These are phyloP conservation scores for Aspergillus tamarii DNA, from an alignment of 2,329 filamentous ascomycete species.

Conservation along the genomic window DNA sequence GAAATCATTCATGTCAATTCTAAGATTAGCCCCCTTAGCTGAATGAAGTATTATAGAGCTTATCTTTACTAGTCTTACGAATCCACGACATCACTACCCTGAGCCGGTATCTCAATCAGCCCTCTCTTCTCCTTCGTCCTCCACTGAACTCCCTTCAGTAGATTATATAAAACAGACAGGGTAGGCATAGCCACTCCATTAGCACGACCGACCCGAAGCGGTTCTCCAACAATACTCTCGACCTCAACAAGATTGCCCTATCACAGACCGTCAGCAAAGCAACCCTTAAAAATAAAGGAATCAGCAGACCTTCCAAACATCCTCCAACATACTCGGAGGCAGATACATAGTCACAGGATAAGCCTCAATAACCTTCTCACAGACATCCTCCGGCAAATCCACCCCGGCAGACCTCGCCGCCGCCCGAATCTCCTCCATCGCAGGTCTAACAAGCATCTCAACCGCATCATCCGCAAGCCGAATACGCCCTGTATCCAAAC, in stretches of 20 bases:
- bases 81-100: not conserved
- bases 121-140: not conserved
- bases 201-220: conserved; percentile 52
- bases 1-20: not conserved
- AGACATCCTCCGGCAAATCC: conserved; percentile 47
- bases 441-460: conserved; percentile 54
- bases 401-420: conserved; percentile 51
- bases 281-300: not conserved
- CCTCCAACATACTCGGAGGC: conserved; percentile 33
- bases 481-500: conserved; percentile 56
- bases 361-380: conserved; percentile 47
- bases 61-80: too few relatives aligned
- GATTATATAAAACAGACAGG: conserved; percentile 10
- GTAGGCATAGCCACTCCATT: conserved; percentile 47
- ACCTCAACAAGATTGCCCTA: conserved; percentile 59
- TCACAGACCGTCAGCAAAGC: not conserved
- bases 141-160: conserved; percentile 10
- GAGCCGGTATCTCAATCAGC: not conserved
- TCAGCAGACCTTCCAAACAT: conserved; percentile 43
- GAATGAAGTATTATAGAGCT: too few relatives aligned
- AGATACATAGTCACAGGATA: conserved; percentile 54
- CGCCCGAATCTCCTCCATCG: conserved; percentile 51
- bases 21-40: too few relatives aligned
- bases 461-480: conserved; percentile 49
- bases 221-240: conserved; percentile 59